Base-by-base conservation (phyloP, 495 filamentous ascomycete genomes). In the Friedmanniomyces endolithicus region DNA sequence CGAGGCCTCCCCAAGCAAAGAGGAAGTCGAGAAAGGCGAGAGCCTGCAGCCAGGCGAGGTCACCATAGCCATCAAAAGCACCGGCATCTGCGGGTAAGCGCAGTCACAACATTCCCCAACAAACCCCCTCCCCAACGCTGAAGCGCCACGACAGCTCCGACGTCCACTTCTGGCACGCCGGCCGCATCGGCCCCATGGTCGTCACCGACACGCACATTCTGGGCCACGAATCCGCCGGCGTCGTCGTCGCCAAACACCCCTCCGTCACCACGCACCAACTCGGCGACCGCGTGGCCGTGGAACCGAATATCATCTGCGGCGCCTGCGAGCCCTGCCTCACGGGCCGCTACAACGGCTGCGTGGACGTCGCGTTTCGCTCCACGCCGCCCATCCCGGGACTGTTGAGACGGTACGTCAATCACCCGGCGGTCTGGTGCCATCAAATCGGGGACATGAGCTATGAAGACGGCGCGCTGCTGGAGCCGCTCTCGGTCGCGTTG, bases 111-210 rank as follows among this genome's bases (percentile, higher is more conserved):
- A n/a, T n/a, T n/a, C n/a, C n/a, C n/a, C n/a, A n/a, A n/a, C n/a
- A n/a, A n/a, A n/a, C n/a, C n/a, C 11, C n/a, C 11, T 11, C 39
- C 9, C 40, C 8, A 14, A 2, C 22, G 25, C 50, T 49, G 31
- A 39, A 3, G 1, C 24, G 7, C 9, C 40, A 27, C 64, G 9
- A 31, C 64, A 94, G 87, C 45, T 94, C 88, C 51, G 89, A 95
- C 70, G 82, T 96, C 27, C 89, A 95, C 72, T 96, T 96, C 77
- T 94, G 88, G 89, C 88, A 90, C 67, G 84, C 83, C 33, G 88
- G 88, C 58, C 86, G 84, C 70, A 95, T 96, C 64, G 89, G 89
- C 14, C 89, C 89, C 51, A 96, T 95, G 89, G 83, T 94, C 58
- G 88, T 96, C 27, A 77, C 76, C 51, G 83, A 78, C 60, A 83